Evolutionary conservation across 352 stramenopile genomes (phyloP).

Genomic region (Phytophthora megakarya): DNA sequence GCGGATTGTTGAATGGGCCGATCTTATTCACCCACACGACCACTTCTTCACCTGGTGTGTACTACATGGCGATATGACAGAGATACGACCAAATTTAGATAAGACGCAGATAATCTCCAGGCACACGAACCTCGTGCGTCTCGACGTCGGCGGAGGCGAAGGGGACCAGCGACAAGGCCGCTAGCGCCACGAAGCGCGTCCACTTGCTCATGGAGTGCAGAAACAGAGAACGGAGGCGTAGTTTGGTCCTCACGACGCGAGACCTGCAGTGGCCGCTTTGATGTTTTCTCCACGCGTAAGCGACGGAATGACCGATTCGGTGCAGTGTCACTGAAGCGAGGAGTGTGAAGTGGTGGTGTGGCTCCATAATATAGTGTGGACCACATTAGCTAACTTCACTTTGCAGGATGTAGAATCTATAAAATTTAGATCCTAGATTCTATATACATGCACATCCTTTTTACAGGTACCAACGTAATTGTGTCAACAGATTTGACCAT

Average conservation of each 20-base stretch:
- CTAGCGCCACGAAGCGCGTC: slow-evolving; percentile 28
- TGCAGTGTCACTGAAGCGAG: neutral
- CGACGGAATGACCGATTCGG: slow-evolving; percentile 2
- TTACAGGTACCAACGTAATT: too few relatives aligned
- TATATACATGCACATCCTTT: too few relatives aligned
- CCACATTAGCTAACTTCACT: neutral
- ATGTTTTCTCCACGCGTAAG: slow-evolving; percentile 1
- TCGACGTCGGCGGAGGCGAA: slow-evolving; percentile 48
- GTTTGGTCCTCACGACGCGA: too few relatives aligned
- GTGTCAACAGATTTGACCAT: too few relatives aligned
- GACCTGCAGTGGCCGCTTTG: neutral
- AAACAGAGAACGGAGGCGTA: neutral
- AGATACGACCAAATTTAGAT: neutral
- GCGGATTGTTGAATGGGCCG: slow-evolving; percentile 95
- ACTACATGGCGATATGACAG: slow-evolving; percentile 45
- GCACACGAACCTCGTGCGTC: slow-evolving; percentile 54
- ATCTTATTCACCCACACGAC: slow-evolving; percentile 98
- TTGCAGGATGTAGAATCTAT: too few relatives aligned
- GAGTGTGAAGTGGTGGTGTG: neutral
- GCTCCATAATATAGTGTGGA: neutral
- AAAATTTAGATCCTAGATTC: too few relatives aligned
- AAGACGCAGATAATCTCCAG: neutral
- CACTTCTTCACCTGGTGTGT: slow-evolving; percentile 74
- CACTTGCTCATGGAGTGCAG: slow-evolving; percentile 31
- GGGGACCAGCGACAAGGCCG: slow-evolving; percentile 18